Evolutionary conservation across 169 alveolate genomes (phyloP).

Genomic region (Plasmodium malariae): DNA sequence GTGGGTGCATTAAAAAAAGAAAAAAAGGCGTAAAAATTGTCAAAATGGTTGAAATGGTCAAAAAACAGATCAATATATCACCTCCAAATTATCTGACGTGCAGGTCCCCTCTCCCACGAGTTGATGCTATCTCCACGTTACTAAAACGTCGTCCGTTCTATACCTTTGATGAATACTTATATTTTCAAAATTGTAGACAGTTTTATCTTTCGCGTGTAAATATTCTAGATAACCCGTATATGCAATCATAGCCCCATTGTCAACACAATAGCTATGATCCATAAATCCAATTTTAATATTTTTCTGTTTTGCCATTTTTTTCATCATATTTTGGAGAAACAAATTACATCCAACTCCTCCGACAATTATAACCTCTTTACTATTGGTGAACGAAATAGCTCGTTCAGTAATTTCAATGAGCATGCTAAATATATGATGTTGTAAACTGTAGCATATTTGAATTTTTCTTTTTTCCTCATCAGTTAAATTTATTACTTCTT

Average conservation of each 20-base stretch:
- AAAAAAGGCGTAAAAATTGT: too few species aligned
- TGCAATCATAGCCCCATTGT: conserved; percentile 99
- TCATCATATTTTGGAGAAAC: conserved; percentile 96
- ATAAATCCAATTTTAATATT: conserved; percentile 97
- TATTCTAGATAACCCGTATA: conserved; percentile 85
- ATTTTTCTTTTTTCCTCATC: conserved; percentile 85
- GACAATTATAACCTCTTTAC: conserved; percentile 96
- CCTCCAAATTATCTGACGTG: too few species aligned
- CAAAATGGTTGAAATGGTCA: too few species aligned
- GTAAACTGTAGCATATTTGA: conserved; percentile 94
- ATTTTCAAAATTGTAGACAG: conserved; percentile 69
- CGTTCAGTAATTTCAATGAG: conserved; percentile 98
- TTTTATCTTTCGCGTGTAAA: conserved; percentile 36
- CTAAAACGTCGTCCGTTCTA: conserved; percentile 85
- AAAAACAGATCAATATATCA: too few species aligned
- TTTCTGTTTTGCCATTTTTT: conserved; percentile 95
- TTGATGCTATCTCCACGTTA: conserved; percentile 77
- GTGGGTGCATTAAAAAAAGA: too few species aligned
- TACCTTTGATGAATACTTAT: conserved; percentile 84
- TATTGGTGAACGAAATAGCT: conserved; percentile 97
- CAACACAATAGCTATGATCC: conserved; percentile 99
- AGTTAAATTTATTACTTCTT: conserved; percentile 66
- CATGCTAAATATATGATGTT: conserved; percentile 98
- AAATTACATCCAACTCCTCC: conserved; percentile 99
- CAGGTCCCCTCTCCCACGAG: too few species aligned